phyloP scores from a whole-genome alignment of 768 basidiomycete genomes.

The Amanita polypyramis region DNA sequence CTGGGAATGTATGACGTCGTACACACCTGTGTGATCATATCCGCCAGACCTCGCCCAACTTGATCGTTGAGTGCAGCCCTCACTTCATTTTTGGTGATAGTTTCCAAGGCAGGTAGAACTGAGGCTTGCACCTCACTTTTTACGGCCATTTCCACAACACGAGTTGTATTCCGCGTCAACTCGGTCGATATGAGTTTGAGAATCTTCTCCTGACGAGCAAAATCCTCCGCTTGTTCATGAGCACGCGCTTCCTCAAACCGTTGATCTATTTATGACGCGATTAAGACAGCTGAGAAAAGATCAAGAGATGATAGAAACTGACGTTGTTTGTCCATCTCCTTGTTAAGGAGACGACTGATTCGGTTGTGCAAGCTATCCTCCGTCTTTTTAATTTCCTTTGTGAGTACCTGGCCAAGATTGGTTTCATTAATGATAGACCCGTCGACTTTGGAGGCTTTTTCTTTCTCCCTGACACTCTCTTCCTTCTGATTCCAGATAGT shows the following conservation, averaged over 20 bases:
- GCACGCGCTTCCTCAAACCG: constrained; percentile 74
- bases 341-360: constrained; percentile 69
- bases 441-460: constrained; percentile 26
- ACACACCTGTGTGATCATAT: constrained; percentile 64
- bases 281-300: constrained; percentile 5
- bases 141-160: constrained; percentile 83
- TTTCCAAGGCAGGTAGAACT: constrained; percentile 73
- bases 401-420: constrained; percentile 44
- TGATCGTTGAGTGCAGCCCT: constrained; percentile 70
- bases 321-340: constrained; percentile 91
- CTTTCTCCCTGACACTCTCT: constrained; percentile 19
- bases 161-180: constrained; percentile 78
- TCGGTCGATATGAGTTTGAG: constrained; percentile 82
- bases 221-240: constrained; percentile 72
- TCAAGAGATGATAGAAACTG: constrained; percentile 19
- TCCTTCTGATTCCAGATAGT: constrained; percentile 53
- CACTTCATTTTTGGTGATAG: constrained; percentile 74
- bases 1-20: constrained; percentile 8
- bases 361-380: constrained; percentile 72
- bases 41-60: constrained; percentile 61
- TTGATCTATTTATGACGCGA: constrained; percentile 43
- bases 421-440: constrained; percentile 36
- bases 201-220: constrained; percentile 80
- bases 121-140: constrained; percentile 79
- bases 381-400: constrained; percentile 73